phyloP scores from a whole-genome alignment of 2,329 filamentous ascomycete genomes.

The Colletotrichum cordylinicola region DNA sequence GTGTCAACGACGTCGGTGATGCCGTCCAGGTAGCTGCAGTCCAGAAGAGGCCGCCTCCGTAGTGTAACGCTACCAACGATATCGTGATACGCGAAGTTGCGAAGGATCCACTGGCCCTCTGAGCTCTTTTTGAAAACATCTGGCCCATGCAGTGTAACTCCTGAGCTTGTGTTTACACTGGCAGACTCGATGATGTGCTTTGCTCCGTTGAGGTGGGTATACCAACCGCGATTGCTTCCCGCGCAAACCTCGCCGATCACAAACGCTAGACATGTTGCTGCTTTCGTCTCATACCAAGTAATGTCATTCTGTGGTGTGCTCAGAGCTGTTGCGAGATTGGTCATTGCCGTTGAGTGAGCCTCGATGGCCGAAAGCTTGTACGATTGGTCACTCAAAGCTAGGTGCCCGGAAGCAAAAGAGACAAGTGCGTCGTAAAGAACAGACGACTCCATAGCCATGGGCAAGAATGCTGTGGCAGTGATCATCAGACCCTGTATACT shows the following conservation, averaged over 20 bases:
- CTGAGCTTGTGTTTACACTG: neutral
- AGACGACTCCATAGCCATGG: slow-evolving; percentile 24
- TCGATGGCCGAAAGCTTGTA: slow-evolving; percentile 10
- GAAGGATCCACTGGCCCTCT: slow-evolving; percentile 23
- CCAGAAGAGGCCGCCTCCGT: slow-evolving; percentile 11
- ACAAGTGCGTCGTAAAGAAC: slow-evolving; percentile 21
- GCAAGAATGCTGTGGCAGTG: neutral
- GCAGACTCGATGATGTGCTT: slow-evolving; percentile 20
- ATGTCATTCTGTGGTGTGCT: neutral
- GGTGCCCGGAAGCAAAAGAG: slow-evolving; percentile 14
- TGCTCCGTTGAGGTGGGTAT: slow-evolving; percentile 17
- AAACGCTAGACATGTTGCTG: slow-evolving; percentile 17
- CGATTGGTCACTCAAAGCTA: slow-evolving; percentile 5
- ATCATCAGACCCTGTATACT: neutral
- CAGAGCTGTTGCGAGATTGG: slow-evolving; percentile 3
- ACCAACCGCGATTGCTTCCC: slow-evolving; percentile 9
- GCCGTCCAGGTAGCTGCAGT: slow-evolving; percentile 14
- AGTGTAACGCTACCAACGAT: slow-evolving; percentile 16
- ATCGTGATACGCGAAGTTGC: slow-evolving; percentile 26
- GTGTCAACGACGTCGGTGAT: slow-evolving; percentile 23
- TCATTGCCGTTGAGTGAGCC: slow-evolving; percentile 13
- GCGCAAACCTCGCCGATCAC: slow-evolving; percentile 15
- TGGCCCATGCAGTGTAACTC: neutral
- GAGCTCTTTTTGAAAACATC: slow-evolving; percentile 18
- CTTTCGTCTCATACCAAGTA: slow-evolving; percentile 20